A percentile compares a stretch with the other conserved stretches of the same genome.
phyloP scores from a whole-genome alignment of 805 yeast species.

The Yarrowia sp. region DNA sequence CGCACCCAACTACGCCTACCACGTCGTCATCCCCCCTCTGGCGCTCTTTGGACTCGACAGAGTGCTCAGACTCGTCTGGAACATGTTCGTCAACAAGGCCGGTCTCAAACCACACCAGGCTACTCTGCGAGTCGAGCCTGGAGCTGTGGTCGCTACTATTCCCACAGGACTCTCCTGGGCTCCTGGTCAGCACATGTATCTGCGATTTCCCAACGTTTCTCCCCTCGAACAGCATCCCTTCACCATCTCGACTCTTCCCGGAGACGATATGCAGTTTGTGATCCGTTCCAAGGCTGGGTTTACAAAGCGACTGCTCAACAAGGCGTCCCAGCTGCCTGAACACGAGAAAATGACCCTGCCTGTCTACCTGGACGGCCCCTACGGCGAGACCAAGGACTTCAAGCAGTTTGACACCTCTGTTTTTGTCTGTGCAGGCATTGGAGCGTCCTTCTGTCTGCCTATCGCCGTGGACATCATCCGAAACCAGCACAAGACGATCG shows the following conservation, averaged over 20 bases:
- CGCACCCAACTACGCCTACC: slow-evolving; percentile 33
- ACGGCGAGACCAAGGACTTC: slow-evolving; percentile 44
- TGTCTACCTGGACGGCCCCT: slow-evolving; percentile 46
- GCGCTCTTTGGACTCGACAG: slow-evolving; percentile 34
- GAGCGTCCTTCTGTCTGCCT: slow-evolving; percentile 49
- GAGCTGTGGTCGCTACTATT: slow-evolving; percentile 21
- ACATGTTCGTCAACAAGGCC: slow-evolving; percentile 28
- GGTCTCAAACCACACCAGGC: slow-evolving; percentile 29
- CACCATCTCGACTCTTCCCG: slow-evolving; percentile 44
- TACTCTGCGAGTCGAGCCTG: slow-evolving; percentile 14
- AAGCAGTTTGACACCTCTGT: slow-evolving; percentile 44
- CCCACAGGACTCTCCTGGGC: slow-evolving; percentile 39
- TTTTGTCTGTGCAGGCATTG: slow-evolving; percentile 48
- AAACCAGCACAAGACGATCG: slow-evolving; percentile 32
- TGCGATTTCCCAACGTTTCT: slow-evolving; percentile 44
- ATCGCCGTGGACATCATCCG: slow-evolving; percentile 45
- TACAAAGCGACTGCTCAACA: slow-evolving; percentile 42
- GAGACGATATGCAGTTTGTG: slow-evolving; percentile 44
- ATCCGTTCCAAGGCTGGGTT: slow-evolving; percentile 47
- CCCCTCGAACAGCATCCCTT: slow-evolving; percentile 49
- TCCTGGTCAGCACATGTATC: slow-evolving; percentile 49
- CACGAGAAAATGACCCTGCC: slow-evolving; percentile 35
- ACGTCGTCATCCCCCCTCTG: slow-evolving; percentile 33
- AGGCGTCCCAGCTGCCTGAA: slow-evolving; percentile 33
- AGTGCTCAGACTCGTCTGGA: slow-evolving; percentile 28